A percentile compares a stretch with the other conserved stretches of the same genome.
Conservation (phyloP, 2,329 filamentous ascomycete genomes). For the Aureobasidium sp. region DNA sequence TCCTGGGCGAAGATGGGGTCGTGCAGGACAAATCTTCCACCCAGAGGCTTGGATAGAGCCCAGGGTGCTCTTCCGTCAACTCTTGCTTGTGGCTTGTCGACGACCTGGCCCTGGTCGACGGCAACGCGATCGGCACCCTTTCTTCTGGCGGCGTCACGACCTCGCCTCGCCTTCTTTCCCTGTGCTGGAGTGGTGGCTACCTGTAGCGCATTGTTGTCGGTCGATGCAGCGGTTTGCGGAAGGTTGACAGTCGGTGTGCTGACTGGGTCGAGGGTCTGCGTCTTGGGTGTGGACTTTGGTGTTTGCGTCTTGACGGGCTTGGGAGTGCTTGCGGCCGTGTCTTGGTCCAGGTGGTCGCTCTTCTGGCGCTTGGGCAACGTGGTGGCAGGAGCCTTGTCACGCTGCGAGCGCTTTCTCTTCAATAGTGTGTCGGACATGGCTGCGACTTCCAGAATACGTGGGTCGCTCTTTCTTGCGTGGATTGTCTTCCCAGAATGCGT, state of each 20-base stretch:
- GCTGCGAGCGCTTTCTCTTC: conserved; percentile 14
- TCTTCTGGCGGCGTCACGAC: not conserved
- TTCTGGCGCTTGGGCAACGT: conserved; percentile 6
- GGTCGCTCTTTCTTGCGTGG: too few relatives aligned
- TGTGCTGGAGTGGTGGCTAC: not conserved
- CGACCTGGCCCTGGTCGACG: not conserved
- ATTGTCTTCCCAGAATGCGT: too few relatives aligned
- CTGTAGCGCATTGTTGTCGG: conserved; percentile 1
- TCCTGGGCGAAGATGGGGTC: conserved; percentile 51
- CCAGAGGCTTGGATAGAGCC: conserved; percentile 41
- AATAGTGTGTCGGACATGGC: conserved; percentile 5
- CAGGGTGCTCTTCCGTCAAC: conserved; percentile 26
- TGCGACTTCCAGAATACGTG: not conserved
- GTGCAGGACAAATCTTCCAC: conserved; percentile 46
- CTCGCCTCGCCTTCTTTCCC: not conserved
- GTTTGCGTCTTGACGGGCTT: conserved; percentile 8
- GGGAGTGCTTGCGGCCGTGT: not conserved
- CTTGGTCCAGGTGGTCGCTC: not conserved
- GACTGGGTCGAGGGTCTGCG: not conserved
- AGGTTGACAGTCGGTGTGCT: not conserved
- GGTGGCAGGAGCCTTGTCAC: conserved; percentile 11
- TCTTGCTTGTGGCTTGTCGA: not conserved
- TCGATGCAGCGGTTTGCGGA: not conserved
- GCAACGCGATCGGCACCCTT: conserved; percentile 2
- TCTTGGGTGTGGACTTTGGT: conserved; percentile 2